phyloP scores from a whole-genome alignment of 495 filamentous ascomycete genomes.

The Penicillium subrubescens region DNA sequence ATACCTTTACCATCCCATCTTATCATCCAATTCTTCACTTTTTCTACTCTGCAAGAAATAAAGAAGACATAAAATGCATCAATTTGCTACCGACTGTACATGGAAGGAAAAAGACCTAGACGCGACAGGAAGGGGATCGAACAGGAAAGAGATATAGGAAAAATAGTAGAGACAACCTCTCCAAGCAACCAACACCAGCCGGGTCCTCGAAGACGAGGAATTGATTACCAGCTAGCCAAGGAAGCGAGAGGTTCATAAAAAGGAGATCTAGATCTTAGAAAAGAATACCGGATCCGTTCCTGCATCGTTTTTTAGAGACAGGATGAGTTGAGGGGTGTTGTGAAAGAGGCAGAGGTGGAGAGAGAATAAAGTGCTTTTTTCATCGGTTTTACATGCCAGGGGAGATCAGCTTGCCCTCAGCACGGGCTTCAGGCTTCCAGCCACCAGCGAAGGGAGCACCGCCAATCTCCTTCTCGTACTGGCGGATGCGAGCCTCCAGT shows the following conservation, averaged over 20 bases:
- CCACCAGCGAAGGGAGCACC: slow-evolving; percentile 80
- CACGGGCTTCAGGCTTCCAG: slow-evolving; percentile 74
- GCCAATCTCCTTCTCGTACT: slow-evolving; percentile 63
- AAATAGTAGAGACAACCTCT: slow-evolving; percentile 29
- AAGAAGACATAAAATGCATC: slow-evolving; percentile 36
- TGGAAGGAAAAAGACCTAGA: slow-evolving; percentile 31
- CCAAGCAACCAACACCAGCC: neutral
- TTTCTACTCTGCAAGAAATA: neutral
- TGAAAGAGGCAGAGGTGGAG: slow-evolving; percentile 8
- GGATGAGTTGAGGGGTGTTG: slow-evolving; percentile 10
- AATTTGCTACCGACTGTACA: slow-evolving; percentile 42
- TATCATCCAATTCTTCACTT: neutral
- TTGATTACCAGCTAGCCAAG: slow-evolving; percentile 19
- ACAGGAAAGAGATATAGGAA: slow-evolving; percentile 23
- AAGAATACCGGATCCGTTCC: slow-evolving; percentile 22
- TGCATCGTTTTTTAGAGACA: slow-evolving; percentile 27
- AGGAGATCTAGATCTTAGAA: slow-evolving; percentile 24
- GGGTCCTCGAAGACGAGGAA: neutral
- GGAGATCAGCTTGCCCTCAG: slow-evolving; percentile 80
- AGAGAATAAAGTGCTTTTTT: slow-evolving; percentile 3
- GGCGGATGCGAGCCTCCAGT: slow-evolving; percentile 82
- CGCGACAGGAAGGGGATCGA: slow-evolving; percentile 36
- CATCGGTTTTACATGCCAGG: slow-evolving; percentile 63
- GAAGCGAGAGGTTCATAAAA: slow-evolving; percentile 12
- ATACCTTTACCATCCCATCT: neutral